These are phyloP conservation scores for Tetrapisispora arboricola DNA, from an alignment of 805 yeast species.

Conservation along the genomic window DNA sequence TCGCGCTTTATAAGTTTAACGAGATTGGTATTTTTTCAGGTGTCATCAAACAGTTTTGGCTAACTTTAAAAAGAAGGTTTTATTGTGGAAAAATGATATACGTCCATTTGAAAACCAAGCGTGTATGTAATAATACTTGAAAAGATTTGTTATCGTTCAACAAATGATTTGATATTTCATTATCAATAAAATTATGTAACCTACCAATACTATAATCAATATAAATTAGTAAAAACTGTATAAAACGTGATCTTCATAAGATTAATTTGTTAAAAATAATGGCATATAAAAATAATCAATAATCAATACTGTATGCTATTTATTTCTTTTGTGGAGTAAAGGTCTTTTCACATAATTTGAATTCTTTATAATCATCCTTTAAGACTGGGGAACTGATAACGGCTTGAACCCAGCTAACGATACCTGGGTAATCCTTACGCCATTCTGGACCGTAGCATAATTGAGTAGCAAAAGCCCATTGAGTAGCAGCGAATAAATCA, in stretches of 20 bases:
- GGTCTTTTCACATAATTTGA: constrained; percentile 3
- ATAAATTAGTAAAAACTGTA: not conserved
- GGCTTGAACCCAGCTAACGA: constrained; percentile 21
- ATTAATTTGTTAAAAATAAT: not conserved
- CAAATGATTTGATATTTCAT: not conserved
- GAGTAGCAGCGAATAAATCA: constrained; percentile 14
- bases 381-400: constrained; percentile 7
- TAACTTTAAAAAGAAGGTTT: too few species aligned
- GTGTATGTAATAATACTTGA: too few species aligned
- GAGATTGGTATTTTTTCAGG: too few species aligned
- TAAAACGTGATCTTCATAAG: not conserved
- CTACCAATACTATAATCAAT: not conserved
- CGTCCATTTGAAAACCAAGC: too few species aligned
- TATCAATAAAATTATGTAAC: not conserved
- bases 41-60: too few species aligned
- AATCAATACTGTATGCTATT: not conserved
- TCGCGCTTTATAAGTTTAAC: too few species aligned
- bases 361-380: constrained; percentile 4
- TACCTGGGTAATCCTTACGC: constrained; percentile 50
- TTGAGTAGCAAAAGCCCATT: constrained; percentile 29
- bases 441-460: constrained; percentile 50
- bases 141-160: too few species aligned
- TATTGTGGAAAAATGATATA: too few species aligned
- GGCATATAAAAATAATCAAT: constrained; percentile 1
- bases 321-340: constrained; percentile 1